phyloP scores from a whole-genome alignment of 345 rosid species.

The Durio zibethinus region DNA sequence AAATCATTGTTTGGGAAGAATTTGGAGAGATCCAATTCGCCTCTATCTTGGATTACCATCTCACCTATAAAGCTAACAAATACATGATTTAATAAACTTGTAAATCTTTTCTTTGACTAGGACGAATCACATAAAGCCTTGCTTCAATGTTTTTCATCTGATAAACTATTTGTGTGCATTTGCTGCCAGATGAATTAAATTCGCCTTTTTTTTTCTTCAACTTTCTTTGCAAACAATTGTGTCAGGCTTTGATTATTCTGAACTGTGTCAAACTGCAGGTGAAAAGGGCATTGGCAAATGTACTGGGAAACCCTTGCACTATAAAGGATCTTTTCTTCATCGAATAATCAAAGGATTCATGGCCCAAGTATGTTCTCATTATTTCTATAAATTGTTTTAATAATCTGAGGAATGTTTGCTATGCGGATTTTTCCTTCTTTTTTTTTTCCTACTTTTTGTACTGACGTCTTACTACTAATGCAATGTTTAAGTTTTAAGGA shows the following conservation, averaged over 20 bases:
- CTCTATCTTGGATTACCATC: too few relatives aligned
- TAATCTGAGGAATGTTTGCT: constrained; percentile 6
- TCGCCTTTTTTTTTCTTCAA: background rate
- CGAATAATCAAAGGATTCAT: constrained; percentile 91
- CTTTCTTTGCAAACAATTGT: background rate
- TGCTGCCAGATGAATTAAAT: background rate
- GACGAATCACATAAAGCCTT: background rate
- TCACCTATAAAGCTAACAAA: too few relatives aligned
- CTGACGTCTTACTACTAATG: background rate
- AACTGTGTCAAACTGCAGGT: constrained; percentile 45
- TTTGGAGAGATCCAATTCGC: too few relatives aligned
- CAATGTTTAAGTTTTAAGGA: background rate
- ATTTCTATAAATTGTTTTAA: background rate
- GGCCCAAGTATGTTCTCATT: constrained; percentile 73
- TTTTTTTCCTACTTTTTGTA: background rate
- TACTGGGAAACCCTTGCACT: constrained; percentile 81
- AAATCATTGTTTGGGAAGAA: too few relatives aligned
- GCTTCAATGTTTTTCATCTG: background rate
- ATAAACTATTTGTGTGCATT: constrained; percentile 1
- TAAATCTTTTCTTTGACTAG: background rate
- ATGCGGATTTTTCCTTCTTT: background rate
- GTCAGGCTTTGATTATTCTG: background rate
- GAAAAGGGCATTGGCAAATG: constrained; percentile 83
- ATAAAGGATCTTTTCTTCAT: constrained; percentile 80
- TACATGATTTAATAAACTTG: background rate